A percentile compares a stretch with the other conserved stretches of the same genome.
Conservation (phyloP, 2,329 filamentous ascomycete genomes). For the Sarocladium brachiariae region DNA sequence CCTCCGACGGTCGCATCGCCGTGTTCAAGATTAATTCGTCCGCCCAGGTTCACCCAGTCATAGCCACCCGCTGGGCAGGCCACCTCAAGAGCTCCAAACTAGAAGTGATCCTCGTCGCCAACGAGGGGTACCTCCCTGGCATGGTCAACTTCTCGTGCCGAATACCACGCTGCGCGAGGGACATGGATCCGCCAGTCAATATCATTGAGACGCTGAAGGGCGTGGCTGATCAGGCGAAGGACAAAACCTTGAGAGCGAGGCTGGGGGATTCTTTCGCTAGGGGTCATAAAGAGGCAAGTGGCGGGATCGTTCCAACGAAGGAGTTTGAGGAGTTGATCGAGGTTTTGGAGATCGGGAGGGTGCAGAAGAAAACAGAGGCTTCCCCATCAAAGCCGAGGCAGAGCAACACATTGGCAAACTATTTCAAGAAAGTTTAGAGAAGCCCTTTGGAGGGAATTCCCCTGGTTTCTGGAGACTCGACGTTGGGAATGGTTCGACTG, state of each 20-base stretch:
- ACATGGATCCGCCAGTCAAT: slow-evolving; percentile 49
- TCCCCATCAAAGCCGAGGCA: slow-evolving; percentile 28
- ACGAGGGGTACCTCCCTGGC: slow-evolving; percentile 56
- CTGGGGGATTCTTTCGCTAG: slow-evolving; percentile 58
- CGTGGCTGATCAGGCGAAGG: slow-evolving; percentile 38
- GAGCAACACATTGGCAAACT: slow-evolving; percentile 48
- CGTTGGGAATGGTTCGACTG: no score
- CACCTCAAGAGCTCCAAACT: slow-evolving; percentile 51
- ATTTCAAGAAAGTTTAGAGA: slow-evolving; percentile 38
- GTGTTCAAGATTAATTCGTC: slow-evolving; percentile 54
- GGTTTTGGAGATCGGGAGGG: slow-evolving; percentile 49
- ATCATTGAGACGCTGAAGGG: slow-evolving; percentile 52
- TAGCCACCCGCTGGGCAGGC: slow-evolving; percentile 60
- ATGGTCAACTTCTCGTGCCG: slow-evolving; percentile 64
- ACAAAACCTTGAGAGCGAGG: slow-evolving; percentile 34
- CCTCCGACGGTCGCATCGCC: slow-evolving; percentile 53
- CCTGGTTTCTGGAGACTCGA: no score
- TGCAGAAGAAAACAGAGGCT: slow-evolving; percentile 45
- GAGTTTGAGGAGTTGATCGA: slow-evolving; percentile 61
- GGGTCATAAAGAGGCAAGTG: slow-evolving; percentile 62
- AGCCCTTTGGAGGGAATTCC: no score
- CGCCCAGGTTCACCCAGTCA: slow-evolving; percentile 59
- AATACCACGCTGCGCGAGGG: slow-evolving; percentile 48
- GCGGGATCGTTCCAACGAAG: slow-evolving; percentile 51
- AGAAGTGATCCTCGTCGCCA: slow-evolving; percentile 59